Evolutionary conservation across 441 rosid species (phyloP).

Genomic region (Aleurites moluccanus): DNA sequence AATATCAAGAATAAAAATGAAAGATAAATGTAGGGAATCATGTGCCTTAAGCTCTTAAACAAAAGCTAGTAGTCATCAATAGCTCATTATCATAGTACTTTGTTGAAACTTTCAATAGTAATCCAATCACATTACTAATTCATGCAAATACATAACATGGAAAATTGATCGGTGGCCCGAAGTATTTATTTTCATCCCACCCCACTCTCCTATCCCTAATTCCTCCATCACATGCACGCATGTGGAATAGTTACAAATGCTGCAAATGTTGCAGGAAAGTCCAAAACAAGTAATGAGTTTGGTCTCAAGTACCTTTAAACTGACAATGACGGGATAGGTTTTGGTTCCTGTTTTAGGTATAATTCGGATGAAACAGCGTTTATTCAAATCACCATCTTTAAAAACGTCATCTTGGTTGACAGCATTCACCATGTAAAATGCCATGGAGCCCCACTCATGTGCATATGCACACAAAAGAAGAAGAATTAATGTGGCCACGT

Average conservation of each 20-base stretch:
- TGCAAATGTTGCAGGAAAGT: constrained; percentile 13
- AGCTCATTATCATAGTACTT: background rate
- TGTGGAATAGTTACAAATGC: constrained; percentile 8
- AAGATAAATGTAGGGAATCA: background rate
- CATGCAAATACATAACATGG: background rate
- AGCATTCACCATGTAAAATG: background rate
- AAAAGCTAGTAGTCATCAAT: background rate
- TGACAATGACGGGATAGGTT: constrained; percentile 6
- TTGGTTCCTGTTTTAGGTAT: background rate
- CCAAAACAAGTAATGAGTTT: constrained; percentile 16
- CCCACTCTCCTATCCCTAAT: background rate
- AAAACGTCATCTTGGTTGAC: background rate
- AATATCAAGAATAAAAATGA: background rate
- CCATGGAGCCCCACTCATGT: constrained; percentile 1
- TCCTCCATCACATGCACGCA: constrained; percentile 7
- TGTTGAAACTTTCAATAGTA: background rate
- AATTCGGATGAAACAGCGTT: background rate
- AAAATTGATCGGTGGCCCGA: background rate
- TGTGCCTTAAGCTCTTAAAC: background rate
- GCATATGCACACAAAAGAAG: constrained; percentile 7
- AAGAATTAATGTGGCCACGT: background rate
- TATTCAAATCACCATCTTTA: background rate
- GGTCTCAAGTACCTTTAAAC: constrained; percentile 12
- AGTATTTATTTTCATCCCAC: background rate
- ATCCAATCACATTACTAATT: constrained; percentile 3